These are phyloP conservation scores for Curvularia sp. DNA, from an alignment of 2,329 filamentous ascomycete species.

Conservation along the genomic window DNA sequence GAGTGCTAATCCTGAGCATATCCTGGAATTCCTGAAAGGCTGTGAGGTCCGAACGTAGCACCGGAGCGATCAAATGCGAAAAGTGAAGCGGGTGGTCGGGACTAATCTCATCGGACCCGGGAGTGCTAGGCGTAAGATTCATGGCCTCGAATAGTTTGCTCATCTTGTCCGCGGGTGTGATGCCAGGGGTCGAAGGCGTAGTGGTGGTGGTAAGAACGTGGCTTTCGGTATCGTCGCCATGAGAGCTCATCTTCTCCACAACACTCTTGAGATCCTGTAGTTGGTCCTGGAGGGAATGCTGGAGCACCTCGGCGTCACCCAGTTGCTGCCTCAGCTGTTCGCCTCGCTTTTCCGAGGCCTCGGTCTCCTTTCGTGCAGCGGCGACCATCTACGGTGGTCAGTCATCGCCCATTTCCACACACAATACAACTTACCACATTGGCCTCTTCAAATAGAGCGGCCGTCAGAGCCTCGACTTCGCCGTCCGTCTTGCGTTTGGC, in stretches of 20 bases:
- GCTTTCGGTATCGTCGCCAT: slow-evolving; percentile 74
- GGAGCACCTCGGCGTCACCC: slow-evolving; percentile 81
- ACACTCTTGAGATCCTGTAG: slow-evolving; percentile 88
- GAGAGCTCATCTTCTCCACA: slow-evolving; percentile 82
- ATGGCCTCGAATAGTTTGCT: slow-evolving; percentile 67
- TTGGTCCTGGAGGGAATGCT: slow-evolving; percentile 92
- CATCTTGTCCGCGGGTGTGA: slow-evolving; percentile 64
- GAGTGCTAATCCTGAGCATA: slow-evolving; percentile 70
- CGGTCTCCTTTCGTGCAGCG: slow-evolving; percentile 82
- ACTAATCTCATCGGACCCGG: slow-evolving; percentile 59
- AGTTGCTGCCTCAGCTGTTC: slow-evolving; percentile 87
- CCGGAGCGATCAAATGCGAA: slow-evolving; percentile 79
- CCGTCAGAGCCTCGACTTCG: slow-evolving; percentile 88
- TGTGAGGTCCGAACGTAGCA: slow-evolving; percentile 80
- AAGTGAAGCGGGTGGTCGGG: slow-evolving; percentile 75
- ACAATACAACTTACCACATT: slow-evolving; percentile 68
- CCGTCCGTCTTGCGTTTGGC: slow-evolving; percentile 90
- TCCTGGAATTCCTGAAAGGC: slow-evolving; percentile 86
- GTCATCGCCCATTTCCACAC: neutral
- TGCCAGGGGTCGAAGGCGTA: slow-evolving; percentile 80
- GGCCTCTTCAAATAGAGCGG: slow-evolving; percentile 95
- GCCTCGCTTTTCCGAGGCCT: slow-evolving; percentile 80
- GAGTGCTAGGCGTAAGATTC: slow-evolving; percentile 59
- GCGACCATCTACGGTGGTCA: slow-evolving; percentile 76
- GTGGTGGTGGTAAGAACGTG: slow-evolving; percentile 68